These are phyloP conservation scores for Phytopythium litorale DNA, from an alignment of 352 stramenopile species.

Conservation along the genomic window DNA sequence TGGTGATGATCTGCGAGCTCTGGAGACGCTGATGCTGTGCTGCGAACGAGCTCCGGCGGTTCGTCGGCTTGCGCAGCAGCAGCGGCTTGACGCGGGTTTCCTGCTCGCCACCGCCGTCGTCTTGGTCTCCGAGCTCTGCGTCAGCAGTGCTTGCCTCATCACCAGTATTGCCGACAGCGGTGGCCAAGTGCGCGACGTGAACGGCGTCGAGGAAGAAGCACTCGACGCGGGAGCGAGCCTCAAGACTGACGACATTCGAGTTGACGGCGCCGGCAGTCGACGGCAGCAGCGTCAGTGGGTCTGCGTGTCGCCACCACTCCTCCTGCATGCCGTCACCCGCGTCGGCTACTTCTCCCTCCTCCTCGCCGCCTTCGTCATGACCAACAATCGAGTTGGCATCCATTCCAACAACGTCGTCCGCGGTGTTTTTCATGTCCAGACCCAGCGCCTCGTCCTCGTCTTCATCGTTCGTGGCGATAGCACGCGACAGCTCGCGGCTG, in stretches of 20 bases:
- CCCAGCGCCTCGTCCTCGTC: conserved; percentile 4
- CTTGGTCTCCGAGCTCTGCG: neutral
- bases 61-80: conserved; percentile 14
- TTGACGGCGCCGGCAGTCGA: conserved; percentile 10
- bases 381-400: conserved; percentile 6
- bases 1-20: conserved; percentile 33
- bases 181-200: conserved; percentile 24
- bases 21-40: conserved; percentile 17
- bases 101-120: conserved; percentile 1
- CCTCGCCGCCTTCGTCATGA: neutral
- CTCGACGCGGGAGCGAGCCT: conserved; percentile 40
- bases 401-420: conserved; percentile 5
- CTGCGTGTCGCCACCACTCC: conserved; percentile 28
- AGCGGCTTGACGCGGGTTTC: conserved; percentile 7
- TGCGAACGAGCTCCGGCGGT: conserved; percentile 12
- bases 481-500: neutral
- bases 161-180: neutral
- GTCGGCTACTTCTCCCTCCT: neutral
- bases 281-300: conserved; percentile 26
- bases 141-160: neutral
- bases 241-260: conserved; percentile 8
- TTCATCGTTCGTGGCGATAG: conserved; percentile 5
- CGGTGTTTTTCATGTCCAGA: conserved; percentile 1
- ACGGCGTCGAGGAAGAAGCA: conserved; percentile 51
- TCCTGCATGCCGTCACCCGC: neutral